Evolutionary conservation across 306 rosid species (phyloP).

Genomic region (Lathyrus oleraceus): DNA sequence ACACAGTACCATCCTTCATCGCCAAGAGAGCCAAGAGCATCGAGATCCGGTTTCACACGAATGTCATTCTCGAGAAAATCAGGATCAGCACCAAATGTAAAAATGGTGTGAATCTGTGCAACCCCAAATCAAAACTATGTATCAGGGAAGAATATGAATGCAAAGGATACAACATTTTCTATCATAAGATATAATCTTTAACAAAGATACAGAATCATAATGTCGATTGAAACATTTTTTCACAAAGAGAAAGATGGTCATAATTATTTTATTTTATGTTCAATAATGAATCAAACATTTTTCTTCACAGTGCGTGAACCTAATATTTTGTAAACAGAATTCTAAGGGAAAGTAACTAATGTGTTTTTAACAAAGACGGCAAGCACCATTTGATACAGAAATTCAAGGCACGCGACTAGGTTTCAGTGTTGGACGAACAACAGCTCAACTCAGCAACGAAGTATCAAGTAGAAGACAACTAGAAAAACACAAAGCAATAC

Average conservation of each 20-base stretch:
- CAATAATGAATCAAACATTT: background rate
- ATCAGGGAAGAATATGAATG: constrained; percentile 14
- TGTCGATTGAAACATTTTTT: background rate
- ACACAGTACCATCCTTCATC: constrained; percentile 54
- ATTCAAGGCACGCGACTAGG: background rate
- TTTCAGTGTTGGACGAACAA: background rate
- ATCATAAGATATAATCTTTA: background rate
- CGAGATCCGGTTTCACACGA: constrained; percentile 53
- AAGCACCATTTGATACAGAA: background rate
- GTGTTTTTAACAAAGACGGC: background rate
- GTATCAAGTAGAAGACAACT: too few species aligned
- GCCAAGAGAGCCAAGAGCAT: constrained; percentile 48
- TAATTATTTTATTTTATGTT: background rate
- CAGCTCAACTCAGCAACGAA: background rate
- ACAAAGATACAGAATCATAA: background rate
- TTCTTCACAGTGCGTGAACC: background rate
- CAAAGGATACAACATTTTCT: background rate
- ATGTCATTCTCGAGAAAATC: constrained; percentile 47
- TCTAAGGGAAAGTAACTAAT: background rate
- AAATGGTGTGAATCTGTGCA: constrained; percentile 37
- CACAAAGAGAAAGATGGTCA: too few species aligned
- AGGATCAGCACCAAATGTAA: constrained; percentile 37
- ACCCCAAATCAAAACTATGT: background rate
- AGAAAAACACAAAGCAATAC: background rate
- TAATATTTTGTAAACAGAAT: background rate